Percentiles rank a stretch among this genome's conserved stretches.
Conservation (phyloP, 345 rosid species). For the Cardamine chenopodiifolia region DNA sequence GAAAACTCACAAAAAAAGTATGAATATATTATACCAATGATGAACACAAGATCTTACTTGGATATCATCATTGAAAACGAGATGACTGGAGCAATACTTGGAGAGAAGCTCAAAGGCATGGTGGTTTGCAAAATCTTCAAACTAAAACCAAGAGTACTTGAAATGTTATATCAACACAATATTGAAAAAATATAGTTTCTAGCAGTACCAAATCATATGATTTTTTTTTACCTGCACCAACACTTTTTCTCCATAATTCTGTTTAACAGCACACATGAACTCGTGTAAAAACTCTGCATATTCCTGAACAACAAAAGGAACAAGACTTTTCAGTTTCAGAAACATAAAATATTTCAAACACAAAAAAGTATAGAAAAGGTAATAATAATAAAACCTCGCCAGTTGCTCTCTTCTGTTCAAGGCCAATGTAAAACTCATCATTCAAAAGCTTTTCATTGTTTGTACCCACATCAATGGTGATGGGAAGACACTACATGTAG, state of each 20-base stretch:
- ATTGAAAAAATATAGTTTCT: background rate
- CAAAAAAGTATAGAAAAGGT: background rate
- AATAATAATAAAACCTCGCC: slow-evolving; percentile 57
- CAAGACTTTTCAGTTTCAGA: slow-evolving; percentile 26
- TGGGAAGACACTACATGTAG: slow-evolving; percentile 68
- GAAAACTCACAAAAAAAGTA: background rate
- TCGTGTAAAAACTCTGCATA: slow-evolving; percentile 86
- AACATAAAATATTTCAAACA: background rate
- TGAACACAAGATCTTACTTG: slow-evolving; percentile 68
- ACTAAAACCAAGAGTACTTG: slow-evolving; percentile 51
- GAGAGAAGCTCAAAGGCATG: slow-evolving; percentile 85
- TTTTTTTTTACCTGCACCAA: slow-evolving; percentile 71
- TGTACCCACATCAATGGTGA: slow-evolving; percentile 90
- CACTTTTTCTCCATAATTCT: slow-evolving; percentile 90
- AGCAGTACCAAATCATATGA: background rate
- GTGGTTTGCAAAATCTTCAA: slow-evolving; percentile 98
- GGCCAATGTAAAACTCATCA: slow-evolving; percentile 87
- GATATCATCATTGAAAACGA: slow-evolving; percentile 94
- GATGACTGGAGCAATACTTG: slow-evolving; percentile 77
- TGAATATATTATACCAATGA: background rate
- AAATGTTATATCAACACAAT: slow-evolving; percentile 11
- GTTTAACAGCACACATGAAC: slow-evolving; percentile 92
- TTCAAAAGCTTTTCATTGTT: slow-evolving; percentile 73
- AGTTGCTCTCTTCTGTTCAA: slow-evolving; percentile 75
- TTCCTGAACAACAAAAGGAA: slow-evolving; percentile 53